Base-by-base conservation (phyloP, 345 rosid genomes). In the Aquilaria sinensis region DNA sequence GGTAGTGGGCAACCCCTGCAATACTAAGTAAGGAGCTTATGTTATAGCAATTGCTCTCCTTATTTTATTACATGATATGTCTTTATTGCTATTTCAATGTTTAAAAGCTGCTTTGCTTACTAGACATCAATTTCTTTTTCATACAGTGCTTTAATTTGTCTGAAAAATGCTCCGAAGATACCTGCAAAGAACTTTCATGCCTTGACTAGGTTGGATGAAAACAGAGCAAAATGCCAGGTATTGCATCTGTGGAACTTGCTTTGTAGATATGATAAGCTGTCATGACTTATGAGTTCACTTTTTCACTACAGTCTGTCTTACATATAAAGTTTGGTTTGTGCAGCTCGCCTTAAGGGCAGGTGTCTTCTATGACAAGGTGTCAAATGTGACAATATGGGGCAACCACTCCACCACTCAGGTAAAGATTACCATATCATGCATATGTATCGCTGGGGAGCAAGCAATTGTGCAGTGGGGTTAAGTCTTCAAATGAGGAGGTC, bases 321-420 rank as follows among this genome's bases (percentile, higher is more conserved):
- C 56, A 16, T 55, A 31, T 47, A 43, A 62, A 30, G 47, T 45
- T 37, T 56, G 54, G 47, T 47, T 70, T 48, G 47, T 78, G 78
- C 83, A 94, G 99, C 91, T 94, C 53, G 99, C 99, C 15, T 81
- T 86, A 46, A 94, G 90, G 81, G 96, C 99, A 9, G 97, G 96
- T 2, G 96, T 88, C 49, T 94, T 94, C 78, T 94, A 94, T 16
- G 99, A 94, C 69, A 83, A 86, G 75, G 99, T 94, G 60, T 94
- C 99, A 43, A 90, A 88, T 61, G 58, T 88, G 91, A 88, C 99
- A 70, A 90, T 94, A 37, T 94, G 99, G 99, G 99, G 99, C 63
- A 94, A 94, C 72, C 99, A 94, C 78, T 94, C 99, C 2, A 94
- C 95, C 10, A 94, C 99, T 69, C 97, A 94, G 99, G 97, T 93